These are phyloP conservation scores for Epichloe coenophiala DNA, from an alignment of 2,329 filamentous ascomycete genomes.

Conservation along the genomic window DNA sequence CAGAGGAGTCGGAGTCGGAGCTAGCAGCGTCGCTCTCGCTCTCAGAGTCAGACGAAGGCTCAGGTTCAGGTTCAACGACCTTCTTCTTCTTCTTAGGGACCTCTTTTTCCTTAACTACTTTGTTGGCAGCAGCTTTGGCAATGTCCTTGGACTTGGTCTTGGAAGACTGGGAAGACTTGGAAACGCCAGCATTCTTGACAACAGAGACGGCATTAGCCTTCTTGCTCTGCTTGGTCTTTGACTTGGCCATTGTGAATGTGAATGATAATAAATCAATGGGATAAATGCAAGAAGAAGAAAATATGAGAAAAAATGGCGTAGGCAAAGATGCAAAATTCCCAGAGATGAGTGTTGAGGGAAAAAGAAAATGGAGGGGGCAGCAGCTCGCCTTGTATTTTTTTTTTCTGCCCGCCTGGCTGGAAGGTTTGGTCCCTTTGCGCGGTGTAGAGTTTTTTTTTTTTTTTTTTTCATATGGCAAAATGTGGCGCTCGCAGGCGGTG, in stretches of 20 bases:
- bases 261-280: not conserved
- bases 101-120: conserved; percentile 29
- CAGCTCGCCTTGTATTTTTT: conserved; percentile 5
- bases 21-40: conserved; percentile 15
- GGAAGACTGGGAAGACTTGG: conserved; percentile 52
- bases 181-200: conserved; percentile 54
- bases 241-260: conserved; percentile 43
- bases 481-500: conserved; percentile 24
- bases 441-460: conserved; percentile 11
- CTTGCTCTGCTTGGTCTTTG: conserved; percentile 44
- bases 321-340: not conserved
- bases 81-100: conserved; percentile 36
- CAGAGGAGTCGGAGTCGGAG: conserved; percentile 16
- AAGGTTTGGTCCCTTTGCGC: conserved; percentile 1
- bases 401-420: conserved; percentile 10
- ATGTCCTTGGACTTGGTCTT: conserved; percentile 55
- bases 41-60: conserved; percentile 26
- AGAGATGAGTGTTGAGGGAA: not conserved
- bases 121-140: conserved; percentile 47
- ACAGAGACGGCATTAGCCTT: conserved; percentile 37
- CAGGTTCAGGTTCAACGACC: conserved; percentile 27
- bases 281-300: not conserved
- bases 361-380: conserved; percentile 5
- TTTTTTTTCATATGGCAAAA: conserved; percentile 19
- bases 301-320: not conserved